A percentile compares a stretch with the other conserved stretches of the same genome.
phyloP scores from a whole-genome alignment of 371 early-diverging fungal genomes.

The Mortierella sp. region DNA sequence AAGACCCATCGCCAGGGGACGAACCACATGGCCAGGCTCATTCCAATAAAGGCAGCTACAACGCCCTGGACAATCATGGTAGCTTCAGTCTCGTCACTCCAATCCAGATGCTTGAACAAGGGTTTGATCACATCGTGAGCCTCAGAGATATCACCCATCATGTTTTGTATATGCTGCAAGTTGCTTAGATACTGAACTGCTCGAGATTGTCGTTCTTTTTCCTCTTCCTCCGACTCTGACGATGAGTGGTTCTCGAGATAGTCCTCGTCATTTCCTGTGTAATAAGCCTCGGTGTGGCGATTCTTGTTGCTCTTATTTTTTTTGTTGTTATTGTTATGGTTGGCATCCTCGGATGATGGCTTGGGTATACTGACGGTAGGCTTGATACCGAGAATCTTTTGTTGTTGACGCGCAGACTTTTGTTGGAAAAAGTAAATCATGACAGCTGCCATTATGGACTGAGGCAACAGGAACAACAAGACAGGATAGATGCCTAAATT shows the following conservation, averaged over 20 bases:
- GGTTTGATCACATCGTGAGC: slow-evolving; percentile 53
- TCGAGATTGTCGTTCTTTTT: slow-evolving; percentile 29
- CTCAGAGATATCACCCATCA: slow-evolving; percentile 58
- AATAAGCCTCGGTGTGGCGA: slow-evolving; percentile 10
- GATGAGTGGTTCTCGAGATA: slow-evolving; percentile 29
- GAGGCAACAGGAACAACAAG: slow-evolving; percentile 43
- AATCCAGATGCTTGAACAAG: slow-evolving; percentile 54
- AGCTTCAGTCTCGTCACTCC: slow-evolving; percentile 57
- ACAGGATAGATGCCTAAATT: slow-evolving; percentile 44
- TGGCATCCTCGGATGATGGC: slow-evolving; percentile 16
- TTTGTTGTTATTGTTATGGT: slow-evolving; percentile 35
- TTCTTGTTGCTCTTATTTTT: too few relatives aligned
- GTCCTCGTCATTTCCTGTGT: slow-evolving; percentile 38
- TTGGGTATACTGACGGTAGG: slow-evolving; percentile 4
- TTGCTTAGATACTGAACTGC: slow-evolving; percentile 55
- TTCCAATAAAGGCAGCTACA: slow-evolving; percentile 33
- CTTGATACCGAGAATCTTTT: slow-evolving; percentile 40
- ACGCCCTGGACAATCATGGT: slow-evolving; percentile 43
- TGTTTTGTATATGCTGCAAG: slow-evolving; percentile 60
- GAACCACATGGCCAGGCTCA: slow-evolving; percentile 47
- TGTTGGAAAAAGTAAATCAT: slow-evolving; percentile 56
- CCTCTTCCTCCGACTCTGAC: slow-evolving; percentile 16
- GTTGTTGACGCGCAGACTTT: slow-evolving; percentile 36
- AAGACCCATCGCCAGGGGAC: slow-evolving; percentile 58
- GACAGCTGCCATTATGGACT: slow-evolving; percentile 43